These are phyloP conservation scores for Niveomyces coronatus DNA, from an alignment of 2,329 filamentous ascomycete genomes.

Conservation along the genomic window DNA sequence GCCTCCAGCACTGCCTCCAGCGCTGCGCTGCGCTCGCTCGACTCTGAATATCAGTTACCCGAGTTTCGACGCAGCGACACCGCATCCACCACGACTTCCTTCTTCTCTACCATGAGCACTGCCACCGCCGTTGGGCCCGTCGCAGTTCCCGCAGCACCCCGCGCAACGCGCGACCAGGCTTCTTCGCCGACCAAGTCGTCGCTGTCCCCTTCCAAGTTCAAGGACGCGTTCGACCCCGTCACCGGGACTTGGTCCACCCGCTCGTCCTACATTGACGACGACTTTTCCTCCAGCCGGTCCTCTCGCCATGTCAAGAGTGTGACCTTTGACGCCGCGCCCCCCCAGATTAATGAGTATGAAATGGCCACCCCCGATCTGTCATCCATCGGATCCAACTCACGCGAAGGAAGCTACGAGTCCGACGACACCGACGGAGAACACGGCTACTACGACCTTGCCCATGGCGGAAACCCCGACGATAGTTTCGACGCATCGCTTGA, in stretches of 20 bases:
- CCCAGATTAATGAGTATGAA: conserved; percentile 95
- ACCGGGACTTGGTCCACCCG: conserved; percentile 59
- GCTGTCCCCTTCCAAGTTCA: conserved; percentile 57
- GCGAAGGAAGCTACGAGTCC: conserved; percentile 88
- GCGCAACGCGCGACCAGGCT: conserved; percentile 50
- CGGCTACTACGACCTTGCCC: conserved; percentile 47
- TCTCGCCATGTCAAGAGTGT: conserved; percentile 90
- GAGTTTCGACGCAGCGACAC: conserved; percentile 40
- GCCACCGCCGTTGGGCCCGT: conserved; percentile 31
- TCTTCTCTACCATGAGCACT: conserved; percentile 47
- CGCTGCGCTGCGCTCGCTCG: conserved; percentile 36
- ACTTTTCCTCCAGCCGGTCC: conserved; percentile 53
- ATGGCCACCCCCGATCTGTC: conserved; percentile 96
- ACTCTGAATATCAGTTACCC: conserved; percentile 27
- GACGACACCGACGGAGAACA: conserved; percentile 64
- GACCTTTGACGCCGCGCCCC: conserved; percentile 88
- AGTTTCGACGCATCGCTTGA: conserved; percentile 95
- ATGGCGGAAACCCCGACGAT: conserved; percentile 49
- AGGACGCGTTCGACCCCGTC: conserved; percentile 59
- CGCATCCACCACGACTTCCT: conserved; percentile 39
- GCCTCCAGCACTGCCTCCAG: conserved; percentile 33
- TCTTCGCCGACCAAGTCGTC: conserved; percentile 84
- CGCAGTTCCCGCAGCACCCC: conserved; percentile 25
- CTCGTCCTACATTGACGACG: conserved; percentile 44
- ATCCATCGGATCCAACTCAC: conserved; percentile 77